Conservation (phyloP, 768 basidiomycete species). For the Phylloporus arenicola region DNA sequence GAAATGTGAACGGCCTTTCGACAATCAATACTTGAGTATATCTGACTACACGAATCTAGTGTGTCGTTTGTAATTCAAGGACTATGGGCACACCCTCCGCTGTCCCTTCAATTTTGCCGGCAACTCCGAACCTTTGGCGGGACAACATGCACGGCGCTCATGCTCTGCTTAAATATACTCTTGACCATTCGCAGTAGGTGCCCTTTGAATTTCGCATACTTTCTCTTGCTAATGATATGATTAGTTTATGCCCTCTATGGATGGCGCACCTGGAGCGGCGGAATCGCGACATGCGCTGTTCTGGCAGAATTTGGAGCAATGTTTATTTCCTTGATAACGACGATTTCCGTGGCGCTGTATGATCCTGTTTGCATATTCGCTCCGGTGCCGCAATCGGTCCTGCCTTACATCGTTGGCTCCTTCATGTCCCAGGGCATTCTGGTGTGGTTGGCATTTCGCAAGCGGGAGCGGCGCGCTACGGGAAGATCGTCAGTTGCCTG, state of each 20-base stretch:
- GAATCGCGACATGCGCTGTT: conserved; percentile 3
- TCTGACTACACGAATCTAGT: conserved; percentile 4
- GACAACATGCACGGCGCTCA: conserved; percentile 2
- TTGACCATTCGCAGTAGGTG: conserved; percentile 22
- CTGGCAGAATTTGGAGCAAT: conserved; percentile 9
- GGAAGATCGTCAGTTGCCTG: conserved; percentile 7
- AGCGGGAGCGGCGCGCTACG: neutral
- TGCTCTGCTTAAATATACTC: conserved; percentile 16
- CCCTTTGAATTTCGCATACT: neutral
- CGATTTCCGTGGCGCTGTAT: conserved; percentile 8
- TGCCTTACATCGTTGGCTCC: conserved; percentile 7
- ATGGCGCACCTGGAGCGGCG: neutral
- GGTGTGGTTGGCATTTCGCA: conserved; percentile 17
- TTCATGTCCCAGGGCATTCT: conserved; percentile 12
- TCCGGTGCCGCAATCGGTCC: neutral
- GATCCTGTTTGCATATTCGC: conserved; percentile 12
- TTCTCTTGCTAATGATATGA: neutral
- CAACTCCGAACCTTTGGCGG: conserved; percentile 13
- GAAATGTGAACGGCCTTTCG: conserved; percentile 12
- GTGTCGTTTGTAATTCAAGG: conserved; percentile 3
- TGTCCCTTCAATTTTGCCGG: conserved; percentile 6
- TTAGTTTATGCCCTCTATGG: conserved; percentile 20
- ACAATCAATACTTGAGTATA: neutral
- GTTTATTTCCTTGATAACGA: neutral
- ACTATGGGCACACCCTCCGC: neutral